Percentiles rank a stretch among this genome's conserved stretches.
phyloP scores from a whole-genome alignment of 352 stramenopile species.

The Globisporangium sylvaticum region DNA sequence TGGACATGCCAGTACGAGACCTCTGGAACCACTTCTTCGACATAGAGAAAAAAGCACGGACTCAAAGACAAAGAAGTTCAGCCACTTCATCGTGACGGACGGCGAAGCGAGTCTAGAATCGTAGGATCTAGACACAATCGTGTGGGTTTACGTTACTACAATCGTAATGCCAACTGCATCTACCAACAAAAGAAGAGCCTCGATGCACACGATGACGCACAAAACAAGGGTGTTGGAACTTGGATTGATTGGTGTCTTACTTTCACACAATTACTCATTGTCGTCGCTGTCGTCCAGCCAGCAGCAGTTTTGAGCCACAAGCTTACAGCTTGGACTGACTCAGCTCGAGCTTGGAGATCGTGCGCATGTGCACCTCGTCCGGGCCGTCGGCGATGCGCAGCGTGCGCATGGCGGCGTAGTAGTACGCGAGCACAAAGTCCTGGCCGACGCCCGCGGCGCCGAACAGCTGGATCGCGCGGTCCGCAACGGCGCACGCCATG shows the following conservation, averaged over 20 bases:
- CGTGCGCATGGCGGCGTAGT: constrained; percentile 89
- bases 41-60: too few species aligned
- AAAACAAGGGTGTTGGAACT: too few species aligned
- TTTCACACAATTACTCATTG: not conserved
- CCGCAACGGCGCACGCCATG: constrained; percentile 84
- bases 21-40: too few species aligned
- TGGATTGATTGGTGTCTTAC: not conserved
- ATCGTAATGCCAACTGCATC: too few species aligned
- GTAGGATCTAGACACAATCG: too few species aligned
- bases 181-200: too few species aligned
- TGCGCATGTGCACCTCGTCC: constrained; percentile 96
- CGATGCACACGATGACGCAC: too few species aligned
- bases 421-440: constrained; percentile 92
- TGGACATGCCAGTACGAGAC: too few species aligned
- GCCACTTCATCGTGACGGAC: too few species aligned
- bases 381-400: constrained; percentile 95
- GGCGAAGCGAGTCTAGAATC: too few species aligned
- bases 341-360: constrained; percentile 92
- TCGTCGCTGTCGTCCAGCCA: not conserved
- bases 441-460: constrained; percentile 84
- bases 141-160: too few species aligned
- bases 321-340: constrained; percentile 45
- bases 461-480: constrained; percentile 89
- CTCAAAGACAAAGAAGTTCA: too few species aligned
- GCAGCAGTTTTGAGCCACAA: not conserved